A percentile compares a stretch with the other conserved stretches of the same genome.
These are phyloP conservation scores for Sclerotinia glacialis DNA, from an alignment of 2,329 filamentous ascomycete species.

Conservation along the genomic window DNA sequence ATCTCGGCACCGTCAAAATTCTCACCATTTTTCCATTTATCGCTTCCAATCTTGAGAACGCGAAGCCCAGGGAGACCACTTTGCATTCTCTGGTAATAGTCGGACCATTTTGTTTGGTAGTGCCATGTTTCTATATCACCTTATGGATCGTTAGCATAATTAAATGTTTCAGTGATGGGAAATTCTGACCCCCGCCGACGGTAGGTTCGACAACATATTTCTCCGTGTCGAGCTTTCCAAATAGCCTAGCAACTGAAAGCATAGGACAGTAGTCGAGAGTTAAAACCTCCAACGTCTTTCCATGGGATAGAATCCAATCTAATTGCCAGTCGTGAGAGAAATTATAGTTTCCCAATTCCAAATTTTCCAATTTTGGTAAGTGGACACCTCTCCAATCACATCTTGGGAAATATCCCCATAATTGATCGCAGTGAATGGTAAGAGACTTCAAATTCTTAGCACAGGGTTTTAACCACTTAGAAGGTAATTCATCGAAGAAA, in stretches of 20 bases:
- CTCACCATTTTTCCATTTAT: not conserved
- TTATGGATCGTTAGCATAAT: not conserved
- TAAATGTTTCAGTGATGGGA: no score
- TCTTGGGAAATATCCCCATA: constrained; percentile 22
- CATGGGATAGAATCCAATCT: constrained; percentile 24
- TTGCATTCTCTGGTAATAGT: not conserved
- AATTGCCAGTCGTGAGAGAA: constrained; percentile 24
- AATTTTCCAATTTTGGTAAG: constrained; percentile 21
- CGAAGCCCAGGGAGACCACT: not conserved
- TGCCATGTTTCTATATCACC: not conserved
- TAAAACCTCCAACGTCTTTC: constrained; percentile 15
- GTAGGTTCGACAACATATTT: constrained; percentile 6
- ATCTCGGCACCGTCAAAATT: not conserved
- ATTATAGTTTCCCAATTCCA: constrained; percentile 22
- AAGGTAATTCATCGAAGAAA: constrained; percentile 21
- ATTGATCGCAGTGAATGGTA: constrained; percentile 12
- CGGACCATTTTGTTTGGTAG: not conserved
- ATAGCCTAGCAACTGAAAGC: constrained; percentile 2
- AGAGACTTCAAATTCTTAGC: constrained; percentile 19
- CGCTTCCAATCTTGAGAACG: not conserved
- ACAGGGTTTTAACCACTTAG: constrained; percentile 21
- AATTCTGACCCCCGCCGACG: not conserved
- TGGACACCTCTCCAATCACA: constrained; percentile 19
- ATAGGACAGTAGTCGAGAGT: constrained; percentile 14
- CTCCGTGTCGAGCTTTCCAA: constrained; percentile 10